Percentiles rank a stretch among this genome's conserved stretches.
These are phyloP conservation scores for Nakazawaea peltata DNA, from an alignment of 805 yeast species.

Conservation along the genomic window DNA sequence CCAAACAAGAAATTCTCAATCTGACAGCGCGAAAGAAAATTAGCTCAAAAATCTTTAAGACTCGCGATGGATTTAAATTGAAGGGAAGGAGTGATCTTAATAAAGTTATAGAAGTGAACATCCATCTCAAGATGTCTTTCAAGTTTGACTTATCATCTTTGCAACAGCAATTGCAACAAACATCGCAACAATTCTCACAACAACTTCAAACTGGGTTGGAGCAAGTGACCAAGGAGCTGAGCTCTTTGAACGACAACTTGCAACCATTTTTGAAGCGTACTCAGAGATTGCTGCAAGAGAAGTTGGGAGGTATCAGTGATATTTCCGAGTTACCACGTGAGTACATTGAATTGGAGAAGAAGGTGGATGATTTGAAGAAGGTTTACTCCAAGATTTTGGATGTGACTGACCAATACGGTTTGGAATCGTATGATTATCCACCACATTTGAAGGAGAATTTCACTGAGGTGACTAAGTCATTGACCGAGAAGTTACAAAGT, in stretches of 20 bases:
- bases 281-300: constrained; percentile 50
- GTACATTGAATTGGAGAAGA: constrained; percentile 57
- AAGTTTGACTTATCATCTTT: constrained; percentile 21
- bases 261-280: constrained; percentile 56
- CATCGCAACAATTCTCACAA: constrained; percentile 23
- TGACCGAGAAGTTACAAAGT: constrained; percentile 48
- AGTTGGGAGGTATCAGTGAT: constrained; percentile 56
- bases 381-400: constrained; percentile 45
- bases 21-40: too few species aligned
- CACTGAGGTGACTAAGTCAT: constrained; percentile 49
- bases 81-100: too few species aligned
- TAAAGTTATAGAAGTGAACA: too few species aligned
- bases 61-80: too few species aligned
- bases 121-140: too few species aligned
- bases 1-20: too few species aligned
- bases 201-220: constrained; percentile 23
- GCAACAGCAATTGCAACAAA: constrained; percentile 23
- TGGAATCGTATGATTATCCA: constrained; percentile 77
- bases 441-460: constrained; percentile 67
- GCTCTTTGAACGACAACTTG: constrained; percentile 25
- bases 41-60: too few species aligned
- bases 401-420: constrained; percentile 57
- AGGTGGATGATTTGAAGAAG: constrained; percentile 55
- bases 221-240: constrained; percentile 25
- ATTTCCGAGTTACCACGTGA: constrained; percentile 71